Base-by-base conservation (phyloP, 495 filamentous ascomycete species). In the Daldinia vernicosa region DNA sequence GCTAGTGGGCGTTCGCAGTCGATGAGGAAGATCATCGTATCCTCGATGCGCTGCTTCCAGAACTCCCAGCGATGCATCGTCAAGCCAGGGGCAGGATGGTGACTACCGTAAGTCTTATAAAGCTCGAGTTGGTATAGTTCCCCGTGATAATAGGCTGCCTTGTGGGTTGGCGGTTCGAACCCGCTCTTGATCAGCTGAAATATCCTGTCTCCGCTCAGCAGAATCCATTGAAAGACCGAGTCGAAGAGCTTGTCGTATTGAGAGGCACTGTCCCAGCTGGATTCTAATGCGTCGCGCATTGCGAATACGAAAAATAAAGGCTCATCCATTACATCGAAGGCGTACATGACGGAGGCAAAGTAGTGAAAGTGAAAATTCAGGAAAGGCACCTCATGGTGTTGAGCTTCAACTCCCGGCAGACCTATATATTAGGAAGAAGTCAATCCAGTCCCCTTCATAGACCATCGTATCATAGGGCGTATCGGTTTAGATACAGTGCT, bases 201-300 rank as follows among this genome's bases (percentile, higher is more conserved):
- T 27, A 66, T n/a, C n/a, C n/a, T 33, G 8, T 19, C 4, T 30
- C 50, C 64, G 57, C 14, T 22, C 0, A 2, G 9, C 0, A 55
- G 11, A 24, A 67, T 45, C 64, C 64, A 67, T 1, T 19, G 15
- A 1, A 1, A 1, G 32, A 53, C 43, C 7, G 54, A 30, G 1
- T 15, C 0, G 15, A 53, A 6, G 5, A 52, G 3, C 15, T 5
- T 3, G 24, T 30, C 1, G 8, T 37, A 27, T 3, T 28, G 14
- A 5, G 14, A 0, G 8, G 39, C 6, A 6, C 55, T 14, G 24
- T 12, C 1, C 33, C 63, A 58, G 3, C 50, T 17, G 4, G 11
- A 9, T 26, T 68, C 65, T 6, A 68, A 35, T 4, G 51, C 57
- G 56, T 68, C 65, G 26, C 28, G 39, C 65, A 68, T 68, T 11